Conservation (phyloP, 371 early-diverging fungal genomes). For the Mucor saturninus region DNA sequence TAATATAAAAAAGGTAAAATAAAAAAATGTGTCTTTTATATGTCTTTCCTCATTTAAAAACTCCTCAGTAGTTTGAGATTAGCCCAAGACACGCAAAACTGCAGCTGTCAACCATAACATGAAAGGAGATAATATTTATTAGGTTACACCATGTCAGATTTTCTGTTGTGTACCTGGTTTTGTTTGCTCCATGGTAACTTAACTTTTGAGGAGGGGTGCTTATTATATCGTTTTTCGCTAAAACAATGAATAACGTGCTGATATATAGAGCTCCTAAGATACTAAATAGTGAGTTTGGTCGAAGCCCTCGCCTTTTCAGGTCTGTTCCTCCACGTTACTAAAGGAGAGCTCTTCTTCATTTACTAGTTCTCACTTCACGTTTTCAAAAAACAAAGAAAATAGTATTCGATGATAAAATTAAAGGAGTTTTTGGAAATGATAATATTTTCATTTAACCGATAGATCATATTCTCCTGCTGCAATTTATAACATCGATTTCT, state of each 20-base stretch:
- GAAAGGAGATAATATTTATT: background rate
- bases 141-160: conserved; percentile 11
- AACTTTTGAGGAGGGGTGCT: background rate
- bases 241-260: background rate
- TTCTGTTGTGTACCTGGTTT: conserved; percentile 1
- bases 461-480: background rate
- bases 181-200: background rate
- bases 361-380: conserved; percentile 8
- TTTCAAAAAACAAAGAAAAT: background rate
- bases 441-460: too few species aligned
- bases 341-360: background rate
- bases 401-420: background rate
- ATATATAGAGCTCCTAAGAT: background rate
- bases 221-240: background rate
- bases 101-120: conserved; percentile 16
- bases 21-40: conserved; percentile 9
- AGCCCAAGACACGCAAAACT: conserved; percentile 10
- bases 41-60: background rate
- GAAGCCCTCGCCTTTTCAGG: background rate
- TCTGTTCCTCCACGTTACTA: conserved; percentile 10
- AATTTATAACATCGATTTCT: background rate
- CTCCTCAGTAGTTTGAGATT: conserved; percentile 20
- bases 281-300: too few species aligned
- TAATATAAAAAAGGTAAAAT: background rate
- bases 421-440: too few species aligned